Evolutionary conservation across 345 rosid genomes (phyloP), one percentile per base, ranked within the genome.

Genomic region (Eucalyptus regnans): DNA sequence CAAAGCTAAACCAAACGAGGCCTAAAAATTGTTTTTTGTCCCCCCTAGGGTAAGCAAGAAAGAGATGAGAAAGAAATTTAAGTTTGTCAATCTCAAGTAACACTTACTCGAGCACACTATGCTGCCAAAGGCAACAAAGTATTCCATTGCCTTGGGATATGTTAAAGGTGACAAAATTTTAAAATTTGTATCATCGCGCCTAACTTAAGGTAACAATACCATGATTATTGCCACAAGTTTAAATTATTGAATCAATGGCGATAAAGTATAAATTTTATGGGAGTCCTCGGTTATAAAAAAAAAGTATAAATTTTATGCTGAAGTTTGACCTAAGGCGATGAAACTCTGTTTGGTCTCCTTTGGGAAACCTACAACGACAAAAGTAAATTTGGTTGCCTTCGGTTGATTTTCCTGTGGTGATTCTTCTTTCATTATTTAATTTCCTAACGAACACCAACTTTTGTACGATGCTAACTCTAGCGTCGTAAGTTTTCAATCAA

Each of bases 381-480:
- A 18, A 71, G 46, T 33, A 8, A 33, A 33, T 31, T 5, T 17
- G 12, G 44, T 37, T 20, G 25, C 25, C 7, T 8, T 17, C 11
- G 3, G 25, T 37, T 37, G 46, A 3, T 71, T 71, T 71, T 71
- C 81, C 33, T 37, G 44, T 37, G 0, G 14, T 37, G 81, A 9
- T 33, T 71, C 81, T 22, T 71, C 46, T 5, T 37, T 71, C 23
- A 20, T 37, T 10, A 10, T 71, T 71, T 37, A 18, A 37, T 71
- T 18, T 18, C 25, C 4, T 71, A 71, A 17, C 9, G 0, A 43
- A 71, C 3, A 0, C 2, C 43, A 71, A 37, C 11, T 68, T 68
- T 68, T 17, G 7, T 9, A 37, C 1, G 4, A 17, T 3, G 13
- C 7, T 1, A 22, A 18, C 7, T 37, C 0, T 37, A 1, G 7